phyloP scores from a whole-genome alignment of 345 rosid species.

The Passiflora organensis region DNA sequence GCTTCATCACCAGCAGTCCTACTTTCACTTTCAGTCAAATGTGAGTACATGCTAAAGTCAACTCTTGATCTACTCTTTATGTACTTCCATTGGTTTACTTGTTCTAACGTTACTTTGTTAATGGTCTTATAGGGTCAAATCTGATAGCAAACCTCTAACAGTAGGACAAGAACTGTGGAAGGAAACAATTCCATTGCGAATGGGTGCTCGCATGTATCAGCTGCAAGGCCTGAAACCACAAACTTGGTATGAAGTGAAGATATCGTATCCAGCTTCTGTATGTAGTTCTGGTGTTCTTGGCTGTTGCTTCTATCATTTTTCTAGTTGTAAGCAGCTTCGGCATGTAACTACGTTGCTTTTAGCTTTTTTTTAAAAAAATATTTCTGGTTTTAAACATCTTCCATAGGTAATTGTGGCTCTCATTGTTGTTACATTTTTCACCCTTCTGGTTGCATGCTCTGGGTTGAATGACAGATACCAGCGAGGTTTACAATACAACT shows the following conservation, averaged over 20 bases:
- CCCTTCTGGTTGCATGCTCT: too few relatives aligned
- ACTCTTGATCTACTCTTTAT: background rate
- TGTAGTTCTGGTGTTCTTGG: slow-evolving; percentile 28
- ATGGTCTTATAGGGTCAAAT: slow-evolving; percentile 27
- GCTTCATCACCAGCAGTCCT: slow-evolving; percentile 14
- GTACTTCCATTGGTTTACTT: background rate
- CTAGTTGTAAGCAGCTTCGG: slow-evolving; percentile 7
- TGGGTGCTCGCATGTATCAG: slow-evolving; percentile 53
- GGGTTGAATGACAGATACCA: slow-evolving; percentile 45
- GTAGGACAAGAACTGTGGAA: slow-evolving; percentile 66
- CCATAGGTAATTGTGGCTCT: too few relatives aligned
- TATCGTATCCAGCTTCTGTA: slow-evolving; percentile 97
- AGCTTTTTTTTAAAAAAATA: too few relatives aligned
- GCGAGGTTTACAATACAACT: slow-evolving; percentile 62
- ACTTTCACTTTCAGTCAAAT: slow-evolving; percentile 25
- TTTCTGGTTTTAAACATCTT: background rate
- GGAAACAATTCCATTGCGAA: slow-evolving; percentile 52
- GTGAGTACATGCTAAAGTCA: slow-evolving; percentile 26
- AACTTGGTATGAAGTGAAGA: slow-evolving; percentile 96
- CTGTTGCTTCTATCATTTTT: slow-evolving; percentile 10
- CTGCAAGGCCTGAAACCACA: slow-evolving; percentile 61
- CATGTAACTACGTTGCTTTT: too few relatives aligned
- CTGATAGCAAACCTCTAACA: slow-evolving; percentile 32
- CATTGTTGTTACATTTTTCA: background rate
- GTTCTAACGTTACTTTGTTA: too few relatives aligned